Percentiles rank a stretch among this genome's conserved stretches.
Evolutionary conservation across 2,329 filamentous ascomycete genomes (phyloP).

Genomic region (Ophiognomonia clavigignenti-juglandacearum): DNA sequence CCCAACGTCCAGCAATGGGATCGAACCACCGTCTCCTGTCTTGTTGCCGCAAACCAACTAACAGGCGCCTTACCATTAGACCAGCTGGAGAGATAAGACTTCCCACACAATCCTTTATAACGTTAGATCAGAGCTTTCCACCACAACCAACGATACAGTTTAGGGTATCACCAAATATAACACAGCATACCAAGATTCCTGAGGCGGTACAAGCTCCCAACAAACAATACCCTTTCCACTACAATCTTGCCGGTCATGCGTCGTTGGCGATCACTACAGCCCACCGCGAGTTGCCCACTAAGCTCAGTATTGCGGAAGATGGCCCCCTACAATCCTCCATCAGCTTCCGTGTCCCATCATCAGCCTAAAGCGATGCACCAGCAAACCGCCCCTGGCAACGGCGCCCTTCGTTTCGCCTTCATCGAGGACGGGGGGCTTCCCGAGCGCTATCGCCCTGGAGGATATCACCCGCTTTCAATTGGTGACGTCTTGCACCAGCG

Average conservation of each 20-base stretch:
- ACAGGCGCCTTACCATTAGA: too few species aligned
- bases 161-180: too few species aligned
- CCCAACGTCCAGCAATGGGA: too few species aligned
- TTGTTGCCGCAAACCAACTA: too few species aligned
- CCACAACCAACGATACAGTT: too few species aligned
- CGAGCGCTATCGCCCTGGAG: background rate
- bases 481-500: background rate
- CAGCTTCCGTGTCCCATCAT: background rate
- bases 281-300: background rate
- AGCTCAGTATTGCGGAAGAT: background rate
- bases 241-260: background rate
- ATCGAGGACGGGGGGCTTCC: conserved; percentile 3
- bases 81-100: too few species aligned
- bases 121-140: too few species aligned
- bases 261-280: background rate
- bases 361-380: background rate
- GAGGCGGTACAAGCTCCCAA: too few species aligned
- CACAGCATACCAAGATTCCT: too few species aligned
- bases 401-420: background rate
- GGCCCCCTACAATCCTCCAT: background rate
- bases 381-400: background rate
- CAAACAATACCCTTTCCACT: too few species aligned
- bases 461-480: conserved; percentile 1
- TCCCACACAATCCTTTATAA: too few species aligned
- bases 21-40: too few species aligned